A percentile compares a stretch with the other conserved stretches of the same genome.
phyloP scores from a whole-genome alignment of 345 rosid genomes.

The Hibiscus syriacus region DNA sequence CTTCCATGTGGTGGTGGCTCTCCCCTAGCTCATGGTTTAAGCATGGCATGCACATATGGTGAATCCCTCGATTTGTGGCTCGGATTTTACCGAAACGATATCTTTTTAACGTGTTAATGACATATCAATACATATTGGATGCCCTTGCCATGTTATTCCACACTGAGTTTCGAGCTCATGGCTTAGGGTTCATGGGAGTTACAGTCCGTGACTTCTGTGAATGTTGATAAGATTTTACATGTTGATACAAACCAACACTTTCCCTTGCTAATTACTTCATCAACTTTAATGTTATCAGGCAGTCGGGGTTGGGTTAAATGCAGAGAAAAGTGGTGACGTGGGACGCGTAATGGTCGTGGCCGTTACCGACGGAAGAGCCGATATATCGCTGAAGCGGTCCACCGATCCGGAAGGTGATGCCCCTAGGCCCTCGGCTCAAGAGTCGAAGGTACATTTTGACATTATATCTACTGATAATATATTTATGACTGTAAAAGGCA shows the following conservation, averaged over 20 bases:
- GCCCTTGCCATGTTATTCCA: no score
- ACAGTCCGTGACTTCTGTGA: no score
- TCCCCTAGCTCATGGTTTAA: conserved; percentile 95
- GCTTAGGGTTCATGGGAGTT: no score
- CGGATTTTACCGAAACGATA: neutral
- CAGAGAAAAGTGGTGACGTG: conserved; percentile 96
- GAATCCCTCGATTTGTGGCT: neutral
- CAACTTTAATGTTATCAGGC: conserved; percentile 34
- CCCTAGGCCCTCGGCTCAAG: conserved; percentile 77
- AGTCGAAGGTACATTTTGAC: conserved; percentile 62
- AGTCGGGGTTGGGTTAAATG: conserved; percentile 89
- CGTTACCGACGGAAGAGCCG: conserved; percentile 91
- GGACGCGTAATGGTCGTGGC: conserved; percentile 95
- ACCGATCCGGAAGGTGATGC: conserved; percentile 84
- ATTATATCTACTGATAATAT: neutral
- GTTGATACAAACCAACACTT: neutral
- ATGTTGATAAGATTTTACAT: no score
- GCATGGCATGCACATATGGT: conserved; percentile 50
- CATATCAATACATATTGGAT: no score
- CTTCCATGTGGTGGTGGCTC: conserved; percentile 99
- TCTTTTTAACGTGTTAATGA: no score
- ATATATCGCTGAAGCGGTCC: conserved; percentile 83
- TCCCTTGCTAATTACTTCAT: conserved; percentile 7
- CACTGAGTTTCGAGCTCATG: neutral
- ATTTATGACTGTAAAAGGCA: neutral